phyloP scores from a whole-genome alignment of 78 protist species.

The Polysphondylium violaceum region DNA sequence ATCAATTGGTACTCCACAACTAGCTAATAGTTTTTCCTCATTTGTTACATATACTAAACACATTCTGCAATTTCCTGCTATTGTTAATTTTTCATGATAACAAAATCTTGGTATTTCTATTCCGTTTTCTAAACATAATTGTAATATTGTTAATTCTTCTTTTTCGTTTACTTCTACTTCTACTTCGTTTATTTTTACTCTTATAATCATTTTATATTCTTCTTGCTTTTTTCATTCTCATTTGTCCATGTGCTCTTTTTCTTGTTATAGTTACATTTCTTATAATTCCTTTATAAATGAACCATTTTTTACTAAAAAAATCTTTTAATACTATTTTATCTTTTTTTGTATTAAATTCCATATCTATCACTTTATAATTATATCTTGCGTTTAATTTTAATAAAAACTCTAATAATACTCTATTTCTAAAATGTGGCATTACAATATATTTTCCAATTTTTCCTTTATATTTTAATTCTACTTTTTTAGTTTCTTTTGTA shows the following conservation, averaged over 20 bases:
- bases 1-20: constrained; percentile 90
- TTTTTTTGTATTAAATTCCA: neutral
- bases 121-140: constrained; percentile 83
- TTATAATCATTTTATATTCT: neutral
- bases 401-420: neutral
- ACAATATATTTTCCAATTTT: neutral
- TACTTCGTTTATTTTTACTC: constrained; percentile 14
- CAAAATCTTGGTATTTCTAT: constrained; percentile 92
- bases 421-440: neutral
- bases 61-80: constrained; percentile 96
- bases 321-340: no score
- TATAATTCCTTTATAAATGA: neutral
- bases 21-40: constrained; percentile 89
- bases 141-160: constrained; percentile 58
- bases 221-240: neutral
- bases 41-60: constrained; percentile 92
- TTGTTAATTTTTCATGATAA: constrained; percentile 90
- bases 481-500: neutral
- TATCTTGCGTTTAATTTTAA: neutral
- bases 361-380: neutral
- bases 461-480: neutral
- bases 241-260: constrained; percentile 14
- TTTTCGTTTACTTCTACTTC: constrained; percentile 7
- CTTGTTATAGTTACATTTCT: neutral
- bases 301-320: neutral